Percentiles rank a stretch among this genome's conserved stretches.
Conservation (phyloP, 345 rosid species). For the Rubroshorea leprosula region DNA sequence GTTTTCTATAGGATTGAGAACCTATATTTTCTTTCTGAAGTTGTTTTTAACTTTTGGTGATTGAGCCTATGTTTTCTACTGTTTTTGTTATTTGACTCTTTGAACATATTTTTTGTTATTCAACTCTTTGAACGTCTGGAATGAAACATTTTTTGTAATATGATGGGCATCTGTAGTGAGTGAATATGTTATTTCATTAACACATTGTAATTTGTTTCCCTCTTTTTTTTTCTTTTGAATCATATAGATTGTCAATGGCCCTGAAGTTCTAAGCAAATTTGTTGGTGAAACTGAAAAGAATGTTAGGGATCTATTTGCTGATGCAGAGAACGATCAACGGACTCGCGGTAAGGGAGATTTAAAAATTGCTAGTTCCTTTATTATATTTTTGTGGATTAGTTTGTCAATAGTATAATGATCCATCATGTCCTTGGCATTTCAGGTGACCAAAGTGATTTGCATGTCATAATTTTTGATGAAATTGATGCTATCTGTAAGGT, state of each 20-base stretch:
- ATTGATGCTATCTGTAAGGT: constrained; percentile 99
- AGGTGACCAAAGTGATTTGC: constrained; percentile 96
- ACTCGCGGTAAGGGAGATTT: constrained; percentile 48
- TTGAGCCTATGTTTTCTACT: no score
- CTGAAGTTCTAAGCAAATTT: constrained; percentile 95
- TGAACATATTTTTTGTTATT: background rate
- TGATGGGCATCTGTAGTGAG: background rate
- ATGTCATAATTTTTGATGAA: constrained; percentile 96
- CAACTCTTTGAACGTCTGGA: background rate
- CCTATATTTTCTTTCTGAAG: no score
- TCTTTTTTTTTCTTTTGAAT: constrained; percentile 22
- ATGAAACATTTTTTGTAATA: background rate
- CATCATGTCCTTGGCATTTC: constrained; percentile 26
- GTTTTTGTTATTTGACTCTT: background rate
- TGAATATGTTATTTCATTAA: constrained; percentile 1
- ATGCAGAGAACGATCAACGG: constrained; percentile 96
- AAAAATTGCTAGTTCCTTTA: constrained; percentile 8
- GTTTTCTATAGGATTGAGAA: no score
- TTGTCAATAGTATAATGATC: constrained; percentile 13
- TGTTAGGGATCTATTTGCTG: constrained; percentile 90
- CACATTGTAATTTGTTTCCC: constrained; percentile 13
- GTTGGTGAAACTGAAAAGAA: constrained; percentile 99
- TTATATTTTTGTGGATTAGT: constrained; percentile 15
- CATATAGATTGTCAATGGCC: constrained; percentile 86
- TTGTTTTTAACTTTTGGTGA: no score